Percentiles rank a stretch among this genome's conserved stretches.
phyloP scores from a whole-genome alignment of 441 rosid genomes.

The Erodium moschatum region DNA sequence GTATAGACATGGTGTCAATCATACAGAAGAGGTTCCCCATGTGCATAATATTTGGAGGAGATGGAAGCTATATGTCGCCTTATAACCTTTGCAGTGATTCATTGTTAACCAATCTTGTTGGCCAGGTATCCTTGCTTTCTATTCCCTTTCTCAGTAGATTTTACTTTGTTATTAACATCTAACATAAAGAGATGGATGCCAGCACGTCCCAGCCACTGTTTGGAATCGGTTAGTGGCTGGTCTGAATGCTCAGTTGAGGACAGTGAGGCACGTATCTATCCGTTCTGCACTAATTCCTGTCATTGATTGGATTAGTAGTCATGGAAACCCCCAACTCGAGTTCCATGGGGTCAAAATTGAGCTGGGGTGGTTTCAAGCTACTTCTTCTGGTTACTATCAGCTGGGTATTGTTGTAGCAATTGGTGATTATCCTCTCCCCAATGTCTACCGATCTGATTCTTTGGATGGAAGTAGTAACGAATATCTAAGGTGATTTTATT shows the following conservation, averaged over 20 bases:
- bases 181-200: conserved; percentile 21
- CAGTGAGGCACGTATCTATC: conserved; percentile 80
- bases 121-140: conserved; percentile 54
- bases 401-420: conserved; percentile 74
- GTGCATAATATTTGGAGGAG: conserved; percentile 94
- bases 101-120: conserved; percentile 77
- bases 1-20: conserved; percentile 79
- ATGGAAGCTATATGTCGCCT: conserved; percentile 98
- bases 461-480: conserved; percentile 41
- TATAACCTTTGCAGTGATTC: conserved; percentile 72
- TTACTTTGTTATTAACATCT: conserved; percentile 10
- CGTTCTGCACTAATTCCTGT: conserved; percentile 77
- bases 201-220: conserved; percentile 89
- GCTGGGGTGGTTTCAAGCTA: conserved; percentile 95
- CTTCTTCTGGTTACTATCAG: conserved; percentile 96
- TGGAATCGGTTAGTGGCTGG: conserved; percentile 96
- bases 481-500: conserved; percentile 44
- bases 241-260: conserved; percentile 89
- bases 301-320: conserved; percentile 76
- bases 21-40: conserved; percentile 90
- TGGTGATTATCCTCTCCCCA: conserved; percentile 46
- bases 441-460: conserved; percentile 35
- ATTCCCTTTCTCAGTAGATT: conserved; percentile 9
- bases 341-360: conserved; percentile 83
- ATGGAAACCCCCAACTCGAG: conserved; percentile 87